phyloP scores from a whole-genome alignment of 169 alveolate species.

The Theileria parva region DNA sequence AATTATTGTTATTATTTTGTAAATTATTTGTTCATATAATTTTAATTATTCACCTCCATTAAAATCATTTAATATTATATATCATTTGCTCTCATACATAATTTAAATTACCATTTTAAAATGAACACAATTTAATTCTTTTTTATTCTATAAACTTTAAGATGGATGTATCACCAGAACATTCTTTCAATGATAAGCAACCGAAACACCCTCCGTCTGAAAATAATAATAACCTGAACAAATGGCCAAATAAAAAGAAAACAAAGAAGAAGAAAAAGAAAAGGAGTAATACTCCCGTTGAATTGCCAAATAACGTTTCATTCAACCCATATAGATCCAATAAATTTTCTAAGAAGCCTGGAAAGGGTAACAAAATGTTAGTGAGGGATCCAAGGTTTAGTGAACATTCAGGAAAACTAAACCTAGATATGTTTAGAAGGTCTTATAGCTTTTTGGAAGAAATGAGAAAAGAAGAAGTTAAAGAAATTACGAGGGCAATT shows the following conservation, averaged over 20 bases:
- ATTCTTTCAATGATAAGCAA: background rate
- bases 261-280: constrained; percentile 21
- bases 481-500: constrained; percentile 40
- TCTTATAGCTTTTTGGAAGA: constrained; percentile 61
- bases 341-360: constrained; percentile 31
- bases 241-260: background rate
- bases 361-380: background rate
- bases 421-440: constrained; percentile 56
- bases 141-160: background rate
- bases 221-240: background rate
- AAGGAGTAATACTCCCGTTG: constrained; percentile 50
- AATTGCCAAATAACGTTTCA: constrained; percentile 47
- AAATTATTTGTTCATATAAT: background rate
- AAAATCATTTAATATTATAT: background rate
- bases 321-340: constrained; percentile 42
- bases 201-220: background rate
- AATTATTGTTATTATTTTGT: background rate
- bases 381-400: constrained; percentile 69
- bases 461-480: constrained; percentile 58
- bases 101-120: constrained; percentile 1
- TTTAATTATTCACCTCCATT: background rate
- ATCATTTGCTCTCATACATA: background rate
- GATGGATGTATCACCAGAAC: background rate
- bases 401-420: constrained; percentile 57
- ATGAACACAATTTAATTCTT: background rate